Conservation (phyloP, 495 filamentous ascomycete genomes). For the Lichina pygmaea region DNA sequence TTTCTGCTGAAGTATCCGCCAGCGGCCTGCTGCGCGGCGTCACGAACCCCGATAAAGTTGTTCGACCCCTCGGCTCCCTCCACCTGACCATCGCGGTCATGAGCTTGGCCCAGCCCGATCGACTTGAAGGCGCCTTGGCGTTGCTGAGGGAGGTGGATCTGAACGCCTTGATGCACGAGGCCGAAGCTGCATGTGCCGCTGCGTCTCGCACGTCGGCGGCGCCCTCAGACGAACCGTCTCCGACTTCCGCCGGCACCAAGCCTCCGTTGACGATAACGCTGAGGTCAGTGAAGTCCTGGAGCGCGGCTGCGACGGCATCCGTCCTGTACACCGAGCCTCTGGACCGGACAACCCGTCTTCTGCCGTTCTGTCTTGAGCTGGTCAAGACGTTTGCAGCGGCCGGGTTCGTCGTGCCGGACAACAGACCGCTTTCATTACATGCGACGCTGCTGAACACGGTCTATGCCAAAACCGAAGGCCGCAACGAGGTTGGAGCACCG, state of each 20-base stretch:
- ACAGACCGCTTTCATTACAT: slow-evolving; percentile 47
- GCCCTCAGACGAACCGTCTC: slow-evolving; percentile 4
- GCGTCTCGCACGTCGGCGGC: slow-evolving; percentile 1
- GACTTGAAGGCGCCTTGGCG: slow-evolving; percentile 27
- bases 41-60: slow-evolving; percentile 26
- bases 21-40: slow-evolving; percentile 1
- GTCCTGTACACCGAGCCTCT: slow-evolving; percentile 27
- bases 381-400: slow-evolving; percentile 30
- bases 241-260: slow-evolving; percentile 9
- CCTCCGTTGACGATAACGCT: slow-evolving; percentile 7
- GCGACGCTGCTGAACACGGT: slow-evolving; percentile 75
- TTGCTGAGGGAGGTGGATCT: slow-evolving; percentile 29
- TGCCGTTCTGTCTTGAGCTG: slow-evolving; percentile 34
- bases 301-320: slow-evolving; percentile 15
- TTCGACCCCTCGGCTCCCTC: slow-evolving; percentile 54
- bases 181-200: too few relatives aligned
- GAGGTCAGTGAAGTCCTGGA: slow-evolving; percentile 12
- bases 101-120: slow-evolving; percentile 31
- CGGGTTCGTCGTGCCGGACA: slow-evolving; percentile 31
- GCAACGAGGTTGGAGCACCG: background rate
- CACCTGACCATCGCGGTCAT: slow-evolving; percentile 79
- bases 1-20: slow-evolving; percentile 26
- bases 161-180: slow-evolving; percentile 16
- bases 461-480: slow-evolving; percentile 28
- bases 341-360: slow-evolving; percentile 27